Evolutionary conservation across 768 basidiomycete species (phyloP), one percentile per base, ranked within the genome.

Genomic region (Leucosporidium yakuticum): DNA sequence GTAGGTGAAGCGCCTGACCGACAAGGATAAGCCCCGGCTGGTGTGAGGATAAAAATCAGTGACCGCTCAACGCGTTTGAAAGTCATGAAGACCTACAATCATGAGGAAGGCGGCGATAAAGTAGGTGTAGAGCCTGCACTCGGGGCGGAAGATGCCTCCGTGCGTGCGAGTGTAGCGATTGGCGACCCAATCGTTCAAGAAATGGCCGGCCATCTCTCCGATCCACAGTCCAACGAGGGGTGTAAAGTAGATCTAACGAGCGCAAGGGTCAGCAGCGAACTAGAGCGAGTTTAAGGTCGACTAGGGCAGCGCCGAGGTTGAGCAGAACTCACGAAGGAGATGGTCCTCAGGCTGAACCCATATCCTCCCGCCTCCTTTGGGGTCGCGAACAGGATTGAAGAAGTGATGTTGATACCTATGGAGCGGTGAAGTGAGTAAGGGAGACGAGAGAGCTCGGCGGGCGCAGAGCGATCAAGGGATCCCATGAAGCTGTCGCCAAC

Each of bases 241-340:
- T 9, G 71, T 73, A 63, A 73, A 67, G 68, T 73, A 73, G 60
- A 73, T 23, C 60, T 58, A 60, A 5, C 64, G 63, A 53, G 60
- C 48, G 6, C 60, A 62, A 15, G 17, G 39, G 39, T 44, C 39
- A 44, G 39, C 39, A 15, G 11, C 2, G 39, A 15, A 15, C 39
- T 44, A 3, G 14, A 44, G n/a, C 39, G 14, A 44, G 39, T 2
- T 44, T n/a, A n/a, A n/a, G n/a, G n/a, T n/a, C n/a, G n/a, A n/a
- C n/a, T n/a, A n/a, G 39, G 11, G 39, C 39, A 44, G 39, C 39
- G 14, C 39, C 39, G 39, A 44, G 6, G 17, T 44, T 15, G 14
- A 44, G 14, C 39, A 3, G 2, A 44, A 15, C 39, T 44, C 39
- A 44, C 39, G 39, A 44, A 44, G 14, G 39, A 44, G 39, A 44